Evolutionary conservation across 2,329 filamentous ascomycete genomes (phyloP).

Genomic region (Alternaria dauci): DNA sequence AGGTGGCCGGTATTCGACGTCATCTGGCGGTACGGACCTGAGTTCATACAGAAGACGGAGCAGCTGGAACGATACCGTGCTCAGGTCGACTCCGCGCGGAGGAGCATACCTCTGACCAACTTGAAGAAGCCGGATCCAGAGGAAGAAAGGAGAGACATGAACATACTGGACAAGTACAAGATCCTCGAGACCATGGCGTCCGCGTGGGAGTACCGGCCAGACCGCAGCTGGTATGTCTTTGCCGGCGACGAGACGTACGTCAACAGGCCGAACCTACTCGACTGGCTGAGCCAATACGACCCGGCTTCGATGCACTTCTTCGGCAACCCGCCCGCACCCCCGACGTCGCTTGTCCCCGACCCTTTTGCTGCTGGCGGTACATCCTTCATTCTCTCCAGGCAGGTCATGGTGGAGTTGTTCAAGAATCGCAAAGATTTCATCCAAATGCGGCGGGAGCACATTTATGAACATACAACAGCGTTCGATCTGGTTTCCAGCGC

Average conservation of each 20-base stretch:
- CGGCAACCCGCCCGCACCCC: slow-evolving; percentile 51
- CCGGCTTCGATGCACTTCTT: slow-evolving; percentile 60
- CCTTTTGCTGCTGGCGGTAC: slow-evolving; percentile 63
- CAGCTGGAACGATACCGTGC: slow-evolving; percentile 51
- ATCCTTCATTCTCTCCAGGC: slow-evolving; percentile 61
- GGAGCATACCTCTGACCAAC: slow-evolving; percentile 38
- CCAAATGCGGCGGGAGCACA: slow-evolving; percentile 56
- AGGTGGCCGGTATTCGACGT: slow-evolving; percentile 50
- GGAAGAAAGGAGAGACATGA: slow-evolving; percentile 32
- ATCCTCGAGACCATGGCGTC: slow-evolving; percentile 48
- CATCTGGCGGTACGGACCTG: slow-evolving; percentile 39
- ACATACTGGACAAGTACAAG: slow-evolving; percentile 51
- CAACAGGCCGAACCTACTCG: slow-evolving; percentile 61
- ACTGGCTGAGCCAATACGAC: slow-evolving; percentile 63
- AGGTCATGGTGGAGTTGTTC: slow-evolving; percentile 56
- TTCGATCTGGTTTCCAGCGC: slow-evolving; percentile 61
- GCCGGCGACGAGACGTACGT: slow-evolving; percentile 68
- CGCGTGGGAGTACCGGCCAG: slow-evolving; percentile 50
- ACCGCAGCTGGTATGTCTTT: slow-evolving; percentile 67
- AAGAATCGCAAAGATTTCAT: slow-evolving; percentile 54
- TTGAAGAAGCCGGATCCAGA: slow-evolving; percentile 27
- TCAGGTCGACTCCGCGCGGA: slow-evolving; percentile 41
- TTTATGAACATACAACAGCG: slow-evolving; percentile 59
- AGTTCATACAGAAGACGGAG: slow-evolving; percentile 38
- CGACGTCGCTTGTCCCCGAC: slow-evolving; percentile 43